These are phyloP conservation scores for Fragaria iinumae DNA, from an alignment of 306 rosid genomes.

Conservation along the genomic window DNA sequence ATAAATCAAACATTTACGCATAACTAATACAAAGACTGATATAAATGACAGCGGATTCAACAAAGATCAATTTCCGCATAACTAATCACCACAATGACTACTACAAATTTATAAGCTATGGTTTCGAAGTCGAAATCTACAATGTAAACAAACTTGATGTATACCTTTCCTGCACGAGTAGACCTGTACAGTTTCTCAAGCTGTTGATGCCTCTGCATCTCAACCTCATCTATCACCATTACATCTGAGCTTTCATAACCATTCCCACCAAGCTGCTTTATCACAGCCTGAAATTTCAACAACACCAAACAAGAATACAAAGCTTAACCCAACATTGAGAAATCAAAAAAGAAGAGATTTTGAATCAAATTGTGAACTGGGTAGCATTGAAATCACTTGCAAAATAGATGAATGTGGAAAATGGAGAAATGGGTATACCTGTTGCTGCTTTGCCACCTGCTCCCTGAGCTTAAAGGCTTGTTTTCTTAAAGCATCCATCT, in stretches of 20 bases:
- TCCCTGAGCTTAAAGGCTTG: slow-evolving; percentile 85
- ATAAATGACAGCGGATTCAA: background rate
- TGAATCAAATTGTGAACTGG: background rate
- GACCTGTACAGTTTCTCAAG: slow-evolving; percentile 77
- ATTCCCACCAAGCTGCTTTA: slow-evolving; percentile 79
- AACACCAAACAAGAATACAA: background rate
- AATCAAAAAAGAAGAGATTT: background rate
- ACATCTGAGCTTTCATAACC: slow-evolving; percentile 91
- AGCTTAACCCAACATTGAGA: background rate
- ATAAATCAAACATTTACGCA: background rate
- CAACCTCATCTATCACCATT: slow-evolving; percentile 88
- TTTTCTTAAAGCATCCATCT: slow-evolving; percentile 85
- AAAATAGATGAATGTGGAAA: background rate
- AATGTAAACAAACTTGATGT: background rate
- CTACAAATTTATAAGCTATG: background rate
- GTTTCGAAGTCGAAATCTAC: background rate
- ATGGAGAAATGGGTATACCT: slow-evolving; percentile 36
- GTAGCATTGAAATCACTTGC: slow-evolving; percentile 1
- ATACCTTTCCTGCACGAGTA: slow-evolving; percentile 88
- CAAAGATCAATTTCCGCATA: background rate
- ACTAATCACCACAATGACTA: background rate
- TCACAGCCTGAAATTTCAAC: slow-evolving; percentile 60
- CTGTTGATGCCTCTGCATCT: slow-evolving; percentile 94
- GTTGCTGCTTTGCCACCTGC: slow-evolving; percentile 96
- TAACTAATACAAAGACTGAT: no score